Base-by-base conservation (phyloP, 768 basidiomycete species). In the Megacollybia marginata region DNA sequence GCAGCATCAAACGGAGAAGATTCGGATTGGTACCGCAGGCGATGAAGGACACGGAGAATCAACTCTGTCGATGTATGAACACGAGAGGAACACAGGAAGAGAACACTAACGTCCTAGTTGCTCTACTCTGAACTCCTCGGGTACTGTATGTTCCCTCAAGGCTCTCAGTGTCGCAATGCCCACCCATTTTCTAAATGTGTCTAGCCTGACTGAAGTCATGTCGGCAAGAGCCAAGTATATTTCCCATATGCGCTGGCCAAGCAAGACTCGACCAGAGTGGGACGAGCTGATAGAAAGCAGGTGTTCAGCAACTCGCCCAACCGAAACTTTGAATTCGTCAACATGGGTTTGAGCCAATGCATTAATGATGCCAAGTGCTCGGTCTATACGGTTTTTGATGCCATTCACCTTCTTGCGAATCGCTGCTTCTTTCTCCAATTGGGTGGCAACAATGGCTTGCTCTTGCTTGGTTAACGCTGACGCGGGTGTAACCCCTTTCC, bases 131-230 rank as follows among this genome's bases (percentile, higher is more conserved):
- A 88, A 70, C 34, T 88, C 83, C 52, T 83, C 80, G 0, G 91
- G 88, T 0, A 97, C 74, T 2, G 78, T 69, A 2, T 72, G 69
- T 11, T 86, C 72, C 19, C 83, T 76, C 42, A 86, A 66, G 54
- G 81, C 81, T 48, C 96, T 75, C 40, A 98, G 69, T 1, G 89
- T 86, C 0, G 94, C 92, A 33, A 96, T 76, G 5, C 88, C 91
- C 5, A 93, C 69, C 81, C 88, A 89, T 42, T 73, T 72, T 9
- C 82, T 65, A 57, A 87, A 75, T 2, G 70, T 73, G 12, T 80
- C 85, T 10, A 97, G 66, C 15, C 92, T 28, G 6, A 28, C 2
- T 28, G 23, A 28, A 28, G 6, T 28, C 23, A 28, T 28, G 23
- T 28, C 23, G 23, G 23, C 23, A 6, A 28, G 23, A 28, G 23